Conservation (phyloP, 2,329 filamentous ascomycete species). For the Claviceps sorghi region DNA sequence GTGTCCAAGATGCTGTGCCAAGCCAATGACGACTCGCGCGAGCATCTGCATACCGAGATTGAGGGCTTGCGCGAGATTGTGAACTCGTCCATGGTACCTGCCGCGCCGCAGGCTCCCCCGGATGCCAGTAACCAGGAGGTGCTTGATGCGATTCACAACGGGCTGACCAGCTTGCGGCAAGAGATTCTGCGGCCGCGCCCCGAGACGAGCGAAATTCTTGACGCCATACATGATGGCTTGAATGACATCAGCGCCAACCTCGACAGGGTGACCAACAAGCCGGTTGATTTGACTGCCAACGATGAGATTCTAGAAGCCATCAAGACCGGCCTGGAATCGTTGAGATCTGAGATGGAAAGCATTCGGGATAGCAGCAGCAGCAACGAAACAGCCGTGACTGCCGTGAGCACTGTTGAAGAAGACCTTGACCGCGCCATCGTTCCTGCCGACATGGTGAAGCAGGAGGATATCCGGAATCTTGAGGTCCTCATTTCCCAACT, state of each 20-base stretch:
- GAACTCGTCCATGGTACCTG: constrained; percentile 51
- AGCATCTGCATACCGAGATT: constrained; percentile 67
- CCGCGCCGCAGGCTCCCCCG: constrained; percentile 27
- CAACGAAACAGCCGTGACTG: constrained; percentile 37
- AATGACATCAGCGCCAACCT: constrained; percentile 63
- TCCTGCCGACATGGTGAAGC: constrained; percentile 39
- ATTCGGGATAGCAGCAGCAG: constrained; percentile 46
- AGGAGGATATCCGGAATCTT: constrained; percentile 70
- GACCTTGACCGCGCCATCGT: constrained; percentile 14
- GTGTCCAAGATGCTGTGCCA: constrained; percentile 46
- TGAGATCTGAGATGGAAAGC: constrained; percentile 64
- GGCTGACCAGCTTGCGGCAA: constrained; percentile 58
- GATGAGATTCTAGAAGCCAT: constrained; percentile 83
- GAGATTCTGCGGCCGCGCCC: constrained; percentile 55
- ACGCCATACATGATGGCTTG: constrained; percentile 79
- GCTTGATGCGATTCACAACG: constrained; percentile 53
- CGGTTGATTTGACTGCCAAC: constrained; percentile 66
- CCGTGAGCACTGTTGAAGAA: constrained; percentile 28
- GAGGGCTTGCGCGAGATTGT: constrained; percentile 68
- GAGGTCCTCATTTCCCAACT: constrained; percentile 73
- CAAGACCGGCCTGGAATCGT: constrained; percentile 61
- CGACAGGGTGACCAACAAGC: constrained; percentile 63
- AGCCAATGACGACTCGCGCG: constrained; percentile 31
- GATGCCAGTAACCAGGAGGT: constrained; percentile 44
- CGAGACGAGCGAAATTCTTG: constrained; percentile 76